phyloP scores from a whole-genome alignment of 176 grass and related monocot species.

The Phyllostachys edulis region DNA sequence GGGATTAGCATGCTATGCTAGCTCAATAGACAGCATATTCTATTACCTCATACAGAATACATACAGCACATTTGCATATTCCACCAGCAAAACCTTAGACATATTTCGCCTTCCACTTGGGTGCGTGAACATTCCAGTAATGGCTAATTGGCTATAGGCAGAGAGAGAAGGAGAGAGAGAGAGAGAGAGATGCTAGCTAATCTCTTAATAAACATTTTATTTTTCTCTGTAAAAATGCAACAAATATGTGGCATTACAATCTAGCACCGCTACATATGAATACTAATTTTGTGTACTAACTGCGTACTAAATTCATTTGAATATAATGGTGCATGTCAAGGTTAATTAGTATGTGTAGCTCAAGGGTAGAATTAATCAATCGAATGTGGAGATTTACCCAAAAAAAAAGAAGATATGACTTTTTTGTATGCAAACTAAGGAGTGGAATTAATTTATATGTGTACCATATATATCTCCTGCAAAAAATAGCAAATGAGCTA shows the following conservation, averaged over 20 bases:
- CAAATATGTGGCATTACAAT: too few species aligned
- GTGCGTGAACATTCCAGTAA: neutral
- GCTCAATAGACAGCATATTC: slow-evolving; percentile 38
- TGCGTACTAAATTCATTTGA: too few species aligned
- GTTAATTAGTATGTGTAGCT: neutral
- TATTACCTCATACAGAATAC: slow-evolving; percentile 30
- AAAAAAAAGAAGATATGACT: neutral
- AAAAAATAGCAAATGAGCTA: neutral
- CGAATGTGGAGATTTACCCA: neutral
- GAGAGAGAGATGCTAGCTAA: too few species aligned
- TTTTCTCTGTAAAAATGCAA: too few species aligned
- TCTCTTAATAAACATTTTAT: too few species aligned
- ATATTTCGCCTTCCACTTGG: slow-evolving; percentile 23
- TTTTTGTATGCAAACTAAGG: too few species aligned
- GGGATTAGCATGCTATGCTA: slow-evolving; percentile 31
- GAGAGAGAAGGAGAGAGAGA: too few species aligned
- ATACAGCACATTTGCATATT: slow-evolving; percentile 25
- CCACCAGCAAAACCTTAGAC: neutral
- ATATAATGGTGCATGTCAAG: too few species aligned
- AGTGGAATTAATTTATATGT: neutral
- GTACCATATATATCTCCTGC: neutral
- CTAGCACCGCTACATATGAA: too few species aligned
- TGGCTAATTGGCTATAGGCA: neutral
- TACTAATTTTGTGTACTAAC: too few species aligned
- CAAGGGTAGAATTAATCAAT: neutral